phyloP scores from a whole-genome alignment of 805 yeast genomes.

The Blastobotrys peoriensis region DNA sequence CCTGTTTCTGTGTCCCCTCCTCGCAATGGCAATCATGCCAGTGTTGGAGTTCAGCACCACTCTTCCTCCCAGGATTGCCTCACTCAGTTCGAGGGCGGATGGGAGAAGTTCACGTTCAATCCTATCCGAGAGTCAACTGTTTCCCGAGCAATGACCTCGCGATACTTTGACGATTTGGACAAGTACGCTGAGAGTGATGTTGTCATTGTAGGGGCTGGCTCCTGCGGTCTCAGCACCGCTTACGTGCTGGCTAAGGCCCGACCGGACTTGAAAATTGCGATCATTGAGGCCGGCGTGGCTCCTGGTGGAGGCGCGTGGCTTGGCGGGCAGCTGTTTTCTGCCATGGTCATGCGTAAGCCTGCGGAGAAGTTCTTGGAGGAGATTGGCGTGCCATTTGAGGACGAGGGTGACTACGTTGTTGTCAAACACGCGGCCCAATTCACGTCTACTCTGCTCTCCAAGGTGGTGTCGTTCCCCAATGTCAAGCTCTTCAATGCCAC shows the following conservation, averaged over 20 bases:
- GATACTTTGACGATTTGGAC: slow-evolving; percentile 68
- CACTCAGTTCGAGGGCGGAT: slow-evolving; percentile 33
- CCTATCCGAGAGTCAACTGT: slow-evolving; percentile 74
- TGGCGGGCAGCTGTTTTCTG: slow-evolving; percentile 71
- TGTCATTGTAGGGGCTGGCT: slow-evolving; percentile 73
- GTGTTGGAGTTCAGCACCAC: slow-evolving; percentile 3
- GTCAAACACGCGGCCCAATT: slow-evolving; percentile 77
- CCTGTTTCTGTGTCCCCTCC: slow-evolving; percentile 8
- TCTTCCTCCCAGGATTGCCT: slow-evolving; percentile 7
- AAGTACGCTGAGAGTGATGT: slow-evolving; percentile 70
- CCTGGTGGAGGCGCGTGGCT: slow-evolving; percentile 80
- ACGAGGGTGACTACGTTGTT: slow-evolving; percentile 74
- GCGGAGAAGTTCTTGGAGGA: slow-evolving; percentile 65
- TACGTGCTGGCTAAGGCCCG: slow-evolving; percentile 64
- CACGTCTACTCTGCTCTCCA: slow-evolving; percentile 63
- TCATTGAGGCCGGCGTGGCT: slow-evolving; percentile 66
- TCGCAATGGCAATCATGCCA: slow-evolving; percentile 5
- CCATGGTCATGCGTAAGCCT: slow-evolving; percentile 76
- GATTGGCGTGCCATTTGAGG: slow-evolving; percentile 60
- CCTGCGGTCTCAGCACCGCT: slow-evolving; percentile 74
- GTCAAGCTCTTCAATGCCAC: slow-evolving; percentile 75
- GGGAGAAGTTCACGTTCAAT: slow-evolving; percentile 62
- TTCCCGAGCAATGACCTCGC: slow-evolving; percentile 71
- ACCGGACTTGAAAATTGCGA: slow-evolving; percentile 69
- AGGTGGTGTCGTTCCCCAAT: slow-evolving; percentile 65